Conservation (phyloP, 2,329 filamentous ascomycete species). For the Dactylella cylindrospora region DNA sequence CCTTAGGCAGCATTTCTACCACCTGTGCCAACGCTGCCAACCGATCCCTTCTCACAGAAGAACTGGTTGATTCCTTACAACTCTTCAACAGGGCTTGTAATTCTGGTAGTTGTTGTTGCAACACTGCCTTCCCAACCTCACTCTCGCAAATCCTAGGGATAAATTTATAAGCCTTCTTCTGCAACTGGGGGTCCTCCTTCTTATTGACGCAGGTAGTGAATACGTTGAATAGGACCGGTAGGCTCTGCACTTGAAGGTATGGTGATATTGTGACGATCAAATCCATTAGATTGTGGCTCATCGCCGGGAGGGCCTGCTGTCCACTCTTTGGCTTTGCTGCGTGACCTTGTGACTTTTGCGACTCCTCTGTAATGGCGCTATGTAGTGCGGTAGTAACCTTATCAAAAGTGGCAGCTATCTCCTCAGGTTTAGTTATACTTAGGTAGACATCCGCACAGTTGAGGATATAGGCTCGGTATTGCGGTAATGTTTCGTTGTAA, state of each 20-base stretch:
- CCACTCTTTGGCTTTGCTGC: conserved; percentile 4
- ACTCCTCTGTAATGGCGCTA: conserved; percentile 63
- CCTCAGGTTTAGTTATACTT: conserved; percentile 75
- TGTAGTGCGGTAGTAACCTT: conserved; percentile 84
- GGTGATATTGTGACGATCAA: conserved; percentile 93
- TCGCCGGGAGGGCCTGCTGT: conserved; percentile 80
- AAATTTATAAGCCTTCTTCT: conserved; percentile 99
- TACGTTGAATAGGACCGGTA: conserved; percentile 80
- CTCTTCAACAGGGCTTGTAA: conserved; percentile 78
- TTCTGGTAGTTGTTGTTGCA: conserved; percentile 73
- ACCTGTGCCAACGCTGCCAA: conserved; percentile 79
- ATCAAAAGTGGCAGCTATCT: conserved; percentile 84
- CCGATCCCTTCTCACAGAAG: conserved; percentile 82
- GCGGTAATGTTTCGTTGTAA: conserved; percentile 91
- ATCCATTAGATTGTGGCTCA: conserved; percentile 92
- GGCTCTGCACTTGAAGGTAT: conserved; percentile 85
- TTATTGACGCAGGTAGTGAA: conserved; percentile 79
- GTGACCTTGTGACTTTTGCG: conserved; percentile 53
- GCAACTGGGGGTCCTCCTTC: conserved; percentile 81
- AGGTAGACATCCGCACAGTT: conserved; percentile 94
- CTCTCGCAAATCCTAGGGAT: conserved; percentile 87
- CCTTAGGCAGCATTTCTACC: conserved; percentile 73
- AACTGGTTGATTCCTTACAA: conserved; percentile 79
- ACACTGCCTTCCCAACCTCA: conserved; percentile 71
- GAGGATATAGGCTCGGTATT: conserved; percentile 85